Evolutionary conservation across 768 basidiomycete species (phyloP).

Genomic region (Boletales sp.): DNA sequence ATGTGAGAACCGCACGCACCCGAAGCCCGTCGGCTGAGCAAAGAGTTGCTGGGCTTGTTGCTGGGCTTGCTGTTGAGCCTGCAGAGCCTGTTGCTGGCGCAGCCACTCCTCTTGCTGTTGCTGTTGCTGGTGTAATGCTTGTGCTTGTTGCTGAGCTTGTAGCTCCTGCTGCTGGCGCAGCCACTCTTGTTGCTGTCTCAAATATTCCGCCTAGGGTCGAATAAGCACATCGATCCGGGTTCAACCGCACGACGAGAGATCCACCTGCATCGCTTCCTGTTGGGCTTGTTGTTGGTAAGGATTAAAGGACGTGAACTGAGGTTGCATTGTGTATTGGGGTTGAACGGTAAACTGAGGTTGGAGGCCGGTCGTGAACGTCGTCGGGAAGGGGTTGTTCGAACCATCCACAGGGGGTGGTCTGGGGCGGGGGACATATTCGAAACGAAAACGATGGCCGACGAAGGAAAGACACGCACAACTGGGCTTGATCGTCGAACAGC

Average conservation of each 20-base stretch:
- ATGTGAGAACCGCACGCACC: slow-evolving; percentile 40
- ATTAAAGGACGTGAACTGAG: slow-evolving; percentile 91
- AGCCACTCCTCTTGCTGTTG: slow-evolving; percentile 56
- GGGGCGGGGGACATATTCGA: slow-evolving; percentile 3
- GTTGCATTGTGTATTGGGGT: slow-evolving; percentile 71
- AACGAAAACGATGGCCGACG: slow-evolving; percentile 2
- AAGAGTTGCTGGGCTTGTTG: slow-evolving; percentile 42
- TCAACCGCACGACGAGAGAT: neutral
- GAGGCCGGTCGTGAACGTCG: slow-evolving; percentile 53
- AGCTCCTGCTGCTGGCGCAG: slow-evolving; percentile 60
- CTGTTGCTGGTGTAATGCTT: slow-evolving; percentile 45
- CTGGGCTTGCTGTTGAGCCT: slow-evolving; percentile 42
- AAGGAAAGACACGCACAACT: slow-evolving; percentile 51
- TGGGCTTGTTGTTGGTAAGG: slow-evolving; percentile 91
- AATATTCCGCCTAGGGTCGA: slow-evolving; percentile 38
- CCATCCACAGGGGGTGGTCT: slow-evolving; percentile 32
- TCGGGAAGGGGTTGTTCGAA: slow-evolving; percentile 58
- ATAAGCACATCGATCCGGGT: slow-evolving; percentile 6
- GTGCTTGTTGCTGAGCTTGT: slow-evolving; percentile 42
- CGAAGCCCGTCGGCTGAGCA: slow-evolving; percentile 71
- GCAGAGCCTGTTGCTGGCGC: slow-evolving; percentile 57
- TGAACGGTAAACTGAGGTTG: slow-evolving; percentile 77
- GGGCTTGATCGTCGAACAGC: slow-evolving; percentile 84
- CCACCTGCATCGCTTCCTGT: slow-evolving; percentile 77
- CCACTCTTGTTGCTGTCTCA: slow-evolving; percentile 64